Evolutionary conservation across 2,329 filamentous ascomycete species (phyloP), one percentile per base, ranked within the genome.

Genomic region (Alternaria brassicicola): DNA sequence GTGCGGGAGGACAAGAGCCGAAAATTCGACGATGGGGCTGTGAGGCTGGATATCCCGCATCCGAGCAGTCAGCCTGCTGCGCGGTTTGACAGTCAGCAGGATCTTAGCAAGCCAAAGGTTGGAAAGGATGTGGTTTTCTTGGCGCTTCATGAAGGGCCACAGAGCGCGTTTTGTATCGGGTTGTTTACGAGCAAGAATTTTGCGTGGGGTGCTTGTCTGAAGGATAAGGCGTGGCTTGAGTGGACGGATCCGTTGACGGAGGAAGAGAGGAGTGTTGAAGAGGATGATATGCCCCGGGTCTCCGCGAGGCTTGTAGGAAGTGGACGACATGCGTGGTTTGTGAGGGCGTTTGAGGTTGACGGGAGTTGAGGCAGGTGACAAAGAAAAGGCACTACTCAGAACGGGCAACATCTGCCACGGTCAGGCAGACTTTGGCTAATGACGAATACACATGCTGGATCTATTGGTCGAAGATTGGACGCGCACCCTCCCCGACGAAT

Each of bases 141-240:
- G 17, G 69, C 66, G 1, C 46, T 68, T 4, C 60, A 68, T 8
- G 45, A 66, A 45, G 61, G 56, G 3, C 65, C 65, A 8, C 47
- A 52, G 9, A 48, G 43, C 1, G 63, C 61, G 23, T 62, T 65
- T 13, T 69, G 65, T 45, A 57, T 71, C 6, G 66, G 67, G 0
- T 19, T 67, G 1, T 70, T 56, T 21, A 50, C 62, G 3, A 63
- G 57, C 17, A 64, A 64, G 38, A 60, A 43, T 33, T 28, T 68
- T 25, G 67, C 67, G 2, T 71, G 67, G 69, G 69, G 65, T 3
- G 66, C 67, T 4, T 71, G 66, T 38, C 39, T 71, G 17, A 69
- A 71, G 21, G 59, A 68, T 17, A 68, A 68, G 31, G 63, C 65
- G 13, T 62, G 55, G 57, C 65, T 63, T 19, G 63, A 57, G 7